Conservation (phyloP, 495 filamentous ascomycete genomes). For the Talaromyces borbonicus region DNA sequence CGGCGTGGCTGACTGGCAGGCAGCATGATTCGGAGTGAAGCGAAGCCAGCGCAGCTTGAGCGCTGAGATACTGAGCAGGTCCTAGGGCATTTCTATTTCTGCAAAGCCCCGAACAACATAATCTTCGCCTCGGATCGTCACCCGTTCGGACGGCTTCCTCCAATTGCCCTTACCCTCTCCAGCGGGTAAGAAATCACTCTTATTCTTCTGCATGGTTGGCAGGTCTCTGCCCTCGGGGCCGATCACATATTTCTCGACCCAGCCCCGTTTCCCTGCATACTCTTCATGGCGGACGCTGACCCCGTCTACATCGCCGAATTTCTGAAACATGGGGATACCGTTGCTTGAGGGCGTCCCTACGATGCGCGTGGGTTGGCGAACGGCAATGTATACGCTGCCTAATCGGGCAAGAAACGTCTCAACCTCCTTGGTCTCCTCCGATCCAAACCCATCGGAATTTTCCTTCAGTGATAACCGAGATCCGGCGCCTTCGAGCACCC, state of each 20-base stretch:
- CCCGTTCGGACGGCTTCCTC: constrained; percentile 16
- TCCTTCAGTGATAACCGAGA: constrained; percentile 4
- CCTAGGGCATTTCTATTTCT: no score
- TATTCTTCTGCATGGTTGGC: constrained; percentile 17
- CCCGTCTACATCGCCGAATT: constrained; percentile 14
- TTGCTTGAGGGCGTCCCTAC: constrained; percentile 11
- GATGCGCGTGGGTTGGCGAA: constrained; percentile 21
- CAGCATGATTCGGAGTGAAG: neutral
- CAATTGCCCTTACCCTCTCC: constrained; percentile 9
- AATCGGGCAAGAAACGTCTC: constrained; percentile 28
- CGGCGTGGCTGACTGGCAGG: no score
- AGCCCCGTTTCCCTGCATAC: constrained; percentile 16
- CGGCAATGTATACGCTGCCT: constrained; percentile 28
- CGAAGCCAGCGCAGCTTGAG: no score
- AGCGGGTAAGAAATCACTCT: constrained; percentile 12
- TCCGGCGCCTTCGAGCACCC: constrained; percentile 3
- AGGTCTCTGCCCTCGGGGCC: constrained; percentile 13
- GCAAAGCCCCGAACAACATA: constrained; percentile 29
- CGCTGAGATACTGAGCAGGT: no score
- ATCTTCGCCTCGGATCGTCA: constrained; percentile 16
- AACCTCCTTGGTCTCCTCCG: constrained; percentile 14
- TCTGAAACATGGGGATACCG: constrained; percentile 2
- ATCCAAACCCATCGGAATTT: constrained; percentile 8
- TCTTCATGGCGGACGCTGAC: constrained; percentile 32
- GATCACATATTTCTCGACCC: constrained; percentile 21